Conservation (phyloP, 768 basidiomycete species). For the Suillus lakei region DNA sequence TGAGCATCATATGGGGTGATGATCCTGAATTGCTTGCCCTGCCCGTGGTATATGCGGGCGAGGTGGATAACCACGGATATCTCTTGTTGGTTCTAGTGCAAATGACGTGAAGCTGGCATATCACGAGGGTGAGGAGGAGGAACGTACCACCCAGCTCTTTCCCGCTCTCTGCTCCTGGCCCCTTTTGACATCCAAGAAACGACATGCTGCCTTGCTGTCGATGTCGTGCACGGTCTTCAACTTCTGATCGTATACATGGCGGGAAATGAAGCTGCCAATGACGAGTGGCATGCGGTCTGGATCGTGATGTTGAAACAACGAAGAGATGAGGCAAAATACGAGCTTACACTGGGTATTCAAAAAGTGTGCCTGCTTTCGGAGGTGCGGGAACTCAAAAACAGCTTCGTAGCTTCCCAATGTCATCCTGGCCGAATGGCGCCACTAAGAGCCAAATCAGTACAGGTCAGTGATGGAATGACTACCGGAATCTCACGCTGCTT, state of each 20-base stretch:
- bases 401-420: constrained; percentile 66
- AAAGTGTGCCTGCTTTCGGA: constrained; percentile 52
- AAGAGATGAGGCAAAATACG: background rate
- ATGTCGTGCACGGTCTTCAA: constrained; percentile 61
- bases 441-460: constrained; percentile 46
- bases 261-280: constrained; percentile 73
- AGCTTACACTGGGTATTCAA: constrained; percentile 75
- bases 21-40: constrained; percentile 56
- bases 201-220: constrained; percentile 36
- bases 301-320: constrained; percentile 12
- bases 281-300: constrained; percentile 84
- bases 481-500: constrained; percentile 36
- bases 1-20: constrained; percentile 86
- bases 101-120: background rate
- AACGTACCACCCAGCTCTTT: constrained; percentile 35
- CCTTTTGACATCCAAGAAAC: constrained; percentile 43
- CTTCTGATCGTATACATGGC: constrained; percentile 59
- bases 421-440: constrained; percentile 79
- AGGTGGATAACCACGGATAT: constrained; percentile 55
- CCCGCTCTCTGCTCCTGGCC: constrained; percentile 35
- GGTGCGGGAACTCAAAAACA: constrained; percentile 73
- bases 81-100: constrained; percentile 66
- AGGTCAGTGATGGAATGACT: background rate
- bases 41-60: constrained; percentile 52
- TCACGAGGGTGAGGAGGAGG: background rate